Evolutionary conservation across 768 basidiomycete species (phyloP).

Genomic region (Boletales sp.): DNA sequence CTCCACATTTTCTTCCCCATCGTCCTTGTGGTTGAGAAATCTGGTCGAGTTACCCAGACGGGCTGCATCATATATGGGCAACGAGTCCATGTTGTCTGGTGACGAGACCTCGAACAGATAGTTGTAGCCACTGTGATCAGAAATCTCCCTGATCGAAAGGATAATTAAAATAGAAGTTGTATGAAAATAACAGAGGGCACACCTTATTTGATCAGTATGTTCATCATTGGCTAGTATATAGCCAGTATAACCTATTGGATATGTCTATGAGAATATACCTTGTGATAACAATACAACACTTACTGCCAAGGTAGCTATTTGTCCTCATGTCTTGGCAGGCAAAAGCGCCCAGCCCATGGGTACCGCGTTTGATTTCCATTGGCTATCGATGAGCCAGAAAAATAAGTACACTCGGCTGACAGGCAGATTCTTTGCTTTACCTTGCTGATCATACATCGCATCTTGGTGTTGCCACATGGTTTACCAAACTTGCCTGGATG

Average conservation of each 20-base stretch:
- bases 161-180: too few relatives aligned
- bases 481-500: constrained; percentile 15
- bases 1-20: constrained; percentile 11
- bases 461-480: constrained; percentile 27
- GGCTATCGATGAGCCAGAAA: constrained; percentile 20
- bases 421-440: constrained; percentile 8
- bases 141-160: constrained; percentile 12
- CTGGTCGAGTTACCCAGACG: constrained; percentile 42
- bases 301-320: constrained; percentile 33
- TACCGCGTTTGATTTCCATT: constrained; percentile 33
- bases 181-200: not conserved
- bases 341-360: constrained; percentile 46
- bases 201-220: constrained; percentile 14
- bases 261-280: not conserved
- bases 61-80: constrained; percentile 35
- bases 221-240: constrained; percentile 6
- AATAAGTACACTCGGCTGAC: not conserved
- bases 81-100: not conserved
- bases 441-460: constrained; percentile 21
- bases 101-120: constrained; percentile 31
- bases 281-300: not conserved
- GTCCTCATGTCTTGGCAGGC: constrained; percentile 24
- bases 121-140: constrained; percentile 23
- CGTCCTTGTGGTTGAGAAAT: constrained; percentile 38
- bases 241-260: constrained; percentile 40